Percentiles rank a stretch among this genome's conserved stretches.
These are phyloP conservation scores for Epichloe glyceriae DNA, from an alignment of 2,329 filamentous ascomycete genomes.

Conservation along the genomic window DNA sequence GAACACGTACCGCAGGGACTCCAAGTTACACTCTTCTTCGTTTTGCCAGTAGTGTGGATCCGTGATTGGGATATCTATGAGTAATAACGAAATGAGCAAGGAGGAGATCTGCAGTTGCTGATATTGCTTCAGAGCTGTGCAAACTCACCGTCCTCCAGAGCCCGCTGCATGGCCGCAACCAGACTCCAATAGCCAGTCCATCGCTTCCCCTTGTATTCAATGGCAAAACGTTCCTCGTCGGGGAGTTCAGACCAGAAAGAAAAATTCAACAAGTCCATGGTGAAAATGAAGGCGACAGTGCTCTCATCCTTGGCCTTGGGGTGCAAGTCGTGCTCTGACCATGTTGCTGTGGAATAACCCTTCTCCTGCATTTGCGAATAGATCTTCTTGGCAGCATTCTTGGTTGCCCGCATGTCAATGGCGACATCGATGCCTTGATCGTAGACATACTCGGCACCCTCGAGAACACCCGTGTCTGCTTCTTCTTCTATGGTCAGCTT, in stretches of 20 bases:
- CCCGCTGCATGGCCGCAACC: slow-evolving; percentile 74
- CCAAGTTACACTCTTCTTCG: slow-evolving; percentile 61
- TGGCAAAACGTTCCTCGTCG: slow-evolving; percentile 62
- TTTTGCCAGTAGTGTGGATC: slow-evolving; percentile 77
- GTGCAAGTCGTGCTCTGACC: slow-evolving; percentile 82
- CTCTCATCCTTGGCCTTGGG: slow-evolving; percentile 68
- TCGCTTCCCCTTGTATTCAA: slow-evolving; percentile 65
- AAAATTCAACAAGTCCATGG: slow-evolving; percentile 94
- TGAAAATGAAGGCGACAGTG: slow-evolving; percentile 87
- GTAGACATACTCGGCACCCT: slow-evolving; percentile 74
- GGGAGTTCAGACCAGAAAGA: slow-evolving; percentile 78
- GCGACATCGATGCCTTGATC: slow-evolving; percentile 90
- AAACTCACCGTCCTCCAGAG: slow-evolving; percentile 62
- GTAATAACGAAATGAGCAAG: not conserved
- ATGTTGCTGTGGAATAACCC: slow-evolving; percentile 70
- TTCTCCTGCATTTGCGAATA: slow-evolving; percentile 73
- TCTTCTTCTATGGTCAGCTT: slow-evolving; percentile 40
- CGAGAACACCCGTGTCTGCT: slow-evolving; percentile 69
- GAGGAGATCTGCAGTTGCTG: not conserved
- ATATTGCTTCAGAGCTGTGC: not conserved
- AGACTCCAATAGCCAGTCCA: slow-evolving; percentile 97
- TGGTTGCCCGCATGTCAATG: slow-evolving; percentile 70
- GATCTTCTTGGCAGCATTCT: slow-evolving; percentile 68
- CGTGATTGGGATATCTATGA: slow-evolving; percentile 72
- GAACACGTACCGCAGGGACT: slow-evolving; percentile 65